Evolutionary conservation across 345 rosid genomes (phyloP).

Genomic region (Mallotus nudiflorus): DNA sequence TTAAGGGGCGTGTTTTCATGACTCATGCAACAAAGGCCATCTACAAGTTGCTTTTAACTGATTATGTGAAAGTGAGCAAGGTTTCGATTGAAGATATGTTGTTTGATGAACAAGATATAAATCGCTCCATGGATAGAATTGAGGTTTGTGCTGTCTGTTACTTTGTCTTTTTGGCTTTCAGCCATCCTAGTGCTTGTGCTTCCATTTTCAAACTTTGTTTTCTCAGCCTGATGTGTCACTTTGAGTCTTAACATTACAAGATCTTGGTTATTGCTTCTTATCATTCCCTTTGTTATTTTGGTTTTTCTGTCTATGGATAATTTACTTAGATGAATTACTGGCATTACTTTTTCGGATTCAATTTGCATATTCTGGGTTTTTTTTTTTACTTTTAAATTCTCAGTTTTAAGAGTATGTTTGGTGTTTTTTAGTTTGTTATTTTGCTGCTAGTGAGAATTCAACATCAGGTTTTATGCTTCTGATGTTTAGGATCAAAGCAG

Average conservation of each 20-base stretch:
- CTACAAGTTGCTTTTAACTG: conserved; percentile 79
- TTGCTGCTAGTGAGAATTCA: too few species aligned
- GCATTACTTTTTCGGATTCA: not conserved
- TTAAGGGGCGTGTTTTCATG: conserved; percentile 89
- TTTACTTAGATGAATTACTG: not conserved
- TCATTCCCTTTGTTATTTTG: not conserved
- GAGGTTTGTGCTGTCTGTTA: conserved; percentile 44
- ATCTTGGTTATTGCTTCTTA: not conserved
- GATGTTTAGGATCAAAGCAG: too few species aligned
- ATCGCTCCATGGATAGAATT: conserved; percentile 86
- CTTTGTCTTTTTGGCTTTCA: not conserved
- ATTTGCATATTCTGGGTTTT: not conserved
- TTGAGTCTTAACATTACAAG: too few species aligned
- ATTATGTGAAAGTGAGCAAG: conserved; percentile 97
- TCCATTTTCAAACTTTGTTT: too few species aligned
- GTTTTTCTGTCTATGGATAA: not conserved
- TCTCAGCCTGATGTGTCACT: too few species aligned
- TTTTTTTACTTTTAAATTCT: not conserved
- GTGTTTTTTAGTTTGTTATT: too few species aligned
- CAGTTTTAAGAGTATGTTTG: not conserved
- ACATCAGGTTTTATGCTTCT: too few species aligned
- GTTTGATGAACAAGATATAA: conserved; percentile 85
- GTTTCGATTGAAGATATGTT: conserved; percentile 96
- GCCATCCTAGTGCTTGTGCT: too few species aligned
- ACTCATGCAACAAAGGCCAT: conserved; percentile 97